These are phyloP conservation scores for Blastobotrys ciferrii DNA, from an alignment of 1,139 yeast species.

Conservation along the genomic window DNA sequence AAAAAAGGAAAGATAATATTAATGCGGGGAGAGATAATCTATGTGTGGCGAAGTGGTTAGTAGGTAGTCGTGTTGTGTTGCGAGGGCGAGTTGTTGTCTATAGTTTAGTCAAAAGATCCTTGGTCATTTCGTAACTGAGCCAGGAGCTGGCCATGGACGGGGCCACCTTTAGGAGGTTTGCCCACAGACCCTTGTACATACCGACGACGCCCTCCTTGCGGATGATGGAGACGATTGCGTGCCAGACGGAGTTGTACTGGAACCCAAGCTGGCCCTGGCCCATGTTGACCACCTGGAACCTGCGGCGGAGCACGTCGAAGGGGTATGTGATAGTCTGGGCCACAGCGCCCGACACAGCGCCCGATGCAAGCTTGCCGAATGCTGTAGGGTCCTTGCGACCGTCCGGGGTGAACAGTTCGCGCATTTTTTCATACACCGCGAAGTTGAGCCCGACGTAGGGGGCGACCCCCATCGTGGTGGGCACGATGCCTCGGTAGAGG, in stretches of 20 bases:
- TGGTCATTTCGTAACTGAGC: conserved; percentile 75
- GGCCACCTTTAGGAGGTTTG: conserved; percentile 84
- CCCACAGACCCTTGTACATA: conserved; percentile 82
- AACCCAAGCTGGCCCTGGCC: conserved; percentile 69
- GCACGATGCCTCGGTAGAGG: conserved; percentile 78
- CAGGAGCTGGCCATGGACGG: conserved; percentile 96
- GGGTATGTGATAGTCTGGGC: conserved; percentile 85
- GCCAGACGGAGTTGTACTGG: conserved; percentile 66
- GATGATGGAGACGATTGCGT: conserved; percentile 69
- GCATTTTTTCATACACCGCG: conserved; percentile 78
- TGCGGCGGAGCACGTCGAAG: conserved; percentile 77
- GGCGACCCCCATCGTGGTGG: conserved; percentile 91
- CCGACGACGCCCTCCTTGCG: conserved; percentile 75
- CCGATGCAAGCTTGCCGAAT: conserved; percentile 64
- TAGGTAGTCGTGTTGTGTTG: no score
- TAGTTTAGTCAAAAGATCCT: conserved; percentile 35
- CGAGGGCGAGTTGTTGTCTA: no score
- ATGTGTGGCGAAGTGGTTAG: no score
- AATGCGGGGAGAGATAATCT: no score
- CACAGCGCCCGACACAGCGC: conserved; percentile 87
- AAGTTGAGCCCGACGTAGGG: conserved; percentile 95
- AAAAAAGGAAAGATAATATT: no score
- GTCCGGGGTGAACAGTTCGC: conserved; percentile 48
- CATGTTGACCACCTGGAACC: conserved; percentile 91
- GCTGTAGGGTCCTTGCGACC: conserved; percentile 40